Evolutionary conservation across 371 early-diverging fungal genomes (phyloP).

Genomic region (Lichtheimia corymbifera): DNA sequence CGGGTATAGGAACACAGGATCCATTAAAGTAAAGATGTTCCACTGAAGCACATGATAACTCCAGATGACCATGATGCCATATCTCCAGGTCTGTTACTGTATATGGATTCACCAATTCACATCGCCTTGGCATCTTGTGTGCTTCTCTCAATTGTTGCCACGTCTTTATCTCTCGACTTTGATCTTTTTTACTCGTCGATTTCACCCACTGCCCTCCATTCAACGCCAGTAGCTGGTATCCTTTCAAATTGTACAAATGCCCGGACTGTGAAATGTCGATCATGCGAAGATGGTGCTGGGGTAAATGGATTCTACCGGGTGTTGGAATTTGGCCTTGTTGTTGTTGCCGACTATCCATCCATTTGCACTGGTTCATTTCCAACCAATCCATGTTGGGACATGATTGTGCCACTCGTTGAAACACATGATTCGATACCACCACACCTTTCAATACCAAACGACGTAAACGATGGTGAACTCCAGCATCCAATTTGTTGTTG

Average conservation of each 20-base stretch:
- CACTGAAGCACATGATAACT: no score
- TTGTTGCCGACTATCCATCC: not conserved
- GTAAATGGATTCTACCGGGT: not conserved
- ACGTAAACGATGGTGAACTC: not conserved
- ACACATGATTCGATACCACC: not conserved
- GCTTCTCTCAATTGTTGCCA: no score
- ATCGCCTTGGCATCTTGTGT: no score
- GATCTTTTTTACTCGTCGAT: no score
- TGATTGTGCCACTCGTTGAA: not conserved
- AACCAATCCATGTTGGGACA: not conserved
- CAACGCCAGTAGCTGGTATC: not conserved
- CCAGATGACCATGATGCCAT: no score
- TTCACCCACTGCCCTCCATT: no score
- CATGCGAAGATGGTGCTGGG: not conserved
- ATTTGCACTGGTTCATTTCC: not conserved
- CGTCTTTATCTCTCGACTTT: no score
- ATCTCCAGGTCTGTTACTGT: no score
- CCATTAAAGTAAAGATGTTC: no score
- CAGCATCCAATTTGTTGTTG: not conserved
- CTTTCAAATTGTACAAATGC: not conserved
- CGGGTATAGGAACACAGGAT: no score
- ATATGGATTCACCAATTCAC: no score
- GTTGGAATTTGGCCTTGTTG: not conserved
- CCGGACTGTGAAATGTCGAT: not conserved
- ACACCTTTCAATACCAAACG: not conserved